A percentile compares a stretch with the other conserved stretches of the same genome.
Evolutionary conservation across 176 grass and related monocot species (phyloP).

Genomic region (Poa pratensis): DNA sequence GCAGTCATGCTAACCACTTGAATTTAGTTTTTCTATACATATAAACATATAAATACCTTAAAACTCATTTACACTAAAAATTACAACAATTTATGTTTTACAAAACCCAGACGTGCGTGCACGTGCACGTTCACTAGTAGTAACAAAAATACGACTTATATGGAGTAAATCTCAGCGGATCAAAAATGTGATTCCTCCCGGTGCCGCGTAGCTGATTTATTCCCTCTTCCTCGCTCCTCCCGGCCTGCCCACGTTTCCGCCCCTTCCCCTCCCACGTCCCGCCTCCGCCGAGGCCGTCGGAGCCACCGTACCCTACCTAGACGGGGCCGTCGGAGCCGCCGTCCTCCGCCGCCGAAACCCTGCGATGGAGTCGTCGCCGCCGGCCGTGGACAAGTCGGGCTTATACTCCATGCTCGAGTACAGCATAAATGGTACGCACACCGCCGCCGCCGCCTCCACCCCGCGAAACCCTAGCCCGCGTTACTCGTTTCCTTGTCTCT

Average conservation of each 20-base stretch:
- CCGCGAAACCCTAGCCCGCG: conserved; percentile 12
- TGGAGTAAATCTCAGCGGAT: no score
- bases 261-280: neutral
- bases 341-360: neutral
- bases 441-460: neutral
- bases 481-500: neutral
- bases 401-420: neutral
- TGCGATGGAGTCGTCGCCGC: neutral
- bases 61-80: no score
- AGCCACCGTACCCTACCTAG: neutral
- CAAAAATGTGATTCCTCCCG: neutral
- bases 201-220: neutral
- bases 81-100: no score
- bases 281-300: neutral
- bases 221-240: neutral
- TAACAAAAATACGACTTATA: no score
- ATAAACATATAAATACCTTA: no score
- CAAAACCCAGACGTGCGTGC: no score
- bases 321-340: neutral
- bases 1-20: no score
- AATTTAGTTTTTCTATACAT: no score
- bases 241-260: neutral
- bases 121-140: no score
- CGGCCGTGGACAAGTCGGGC: neutral
- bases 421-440: neutral